Base-by-base conservation (phyloP, 2,329 filamentous ascomycete species). In the Shiraia bambusicola region DNA sequence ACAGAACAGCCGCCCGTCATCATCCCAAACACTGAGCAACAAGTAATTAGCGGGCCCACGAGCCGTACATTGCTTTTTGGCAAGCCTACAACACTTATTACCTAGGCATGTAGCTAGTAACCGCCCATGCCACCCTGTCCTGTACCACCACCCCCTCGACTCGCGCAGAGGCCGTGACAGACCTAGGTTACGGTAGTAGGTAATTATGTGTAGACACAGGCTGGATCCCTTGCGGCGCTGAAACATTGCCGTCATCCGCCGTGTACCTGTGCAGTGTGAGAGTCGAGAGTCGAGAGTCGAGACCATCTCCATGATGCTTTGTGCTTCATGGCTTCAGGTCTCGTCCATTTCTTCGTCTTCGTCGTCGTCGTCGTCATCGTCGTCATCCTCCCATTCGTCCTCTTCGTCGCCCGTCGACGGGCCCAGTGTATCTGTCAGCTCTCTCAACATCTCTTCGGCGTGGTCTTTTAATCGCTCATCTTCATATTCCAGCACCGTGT, bases 391-490 rank as follows among this genome's bases (percentile, higher is more conserved):
- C 33, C 68, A 69, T 6, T 70, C 69, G 15, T 67, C 71, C 33
- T 70, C 71, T 27, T 72, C 70, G 12, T 70, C 69, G 14, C 67
- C 67, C 1, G 59, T 61, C 29, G 69, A 63, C 14, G 71, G 69
- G 16, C 74, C 75, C 34, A 78, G 56, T 10, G 69, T 61, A 43
- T 63, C 59, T 50, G 75, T 69, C 31, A 77, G 59, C 26, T 59
- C 63, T 34, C 74, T 72, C 30, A 89, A 71, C 31, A 94, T 74
- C 72, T 93, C 87, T 45, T 78, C 73, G 0, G 87, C 84, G 63
- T 94, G 88, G 45, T 87, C 82, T 37, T 83, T 82, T 17, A 94
- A 73, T 50, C 86, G 76, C 47, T 89, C 86, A 54, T 94, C 88
- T 65, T 94, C 91, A 65, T 96, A 97, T 37, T 92, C 83, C 56